Conservation (phyloP, 768 basidiomycete genomes). For the Lyophyllum atratum region DNA sequence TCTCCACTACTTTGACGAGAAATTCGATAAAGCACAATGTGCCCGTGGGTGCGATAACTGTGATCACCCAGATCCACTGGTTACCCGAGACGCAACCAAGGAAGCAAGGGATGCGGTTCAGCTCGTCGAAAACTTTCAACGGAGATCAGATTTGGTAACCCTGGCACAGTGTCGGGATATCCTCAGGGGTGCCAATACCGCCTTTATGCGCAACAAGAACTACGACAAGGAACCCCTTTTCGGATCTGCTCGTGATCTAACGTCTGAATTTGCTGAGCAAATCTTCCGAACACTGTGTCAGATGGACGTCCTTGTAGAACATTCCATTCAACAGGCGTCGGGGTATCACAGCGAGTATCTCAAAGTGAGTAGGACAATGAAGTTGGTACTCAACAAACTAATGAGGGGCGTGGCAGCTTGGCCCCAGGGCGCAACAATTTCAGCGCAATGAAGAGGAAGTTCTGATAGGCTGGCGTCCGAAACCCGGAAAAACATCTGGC, state of each 20-base stretch:
- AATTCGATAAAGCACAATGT: conserved; percentile 70
- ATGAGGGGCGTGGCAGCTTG: conserved; percentile 29
- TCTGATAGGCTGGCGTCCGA: conserved; percentile 34
- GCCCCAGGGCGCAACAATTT: conserved; percentile 30
- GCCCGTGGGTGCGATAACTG: conserved; percentile 85
- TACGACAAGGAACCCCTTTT: conserved; percentile 49
- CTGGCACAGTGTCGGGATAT: conserved; percentile 58
- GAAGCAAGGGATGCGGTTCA: conserved; percentile 56
- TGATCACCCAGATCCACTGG: conserved; percentile 43
- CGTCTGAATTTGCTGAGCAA: conserved; percentile 60
- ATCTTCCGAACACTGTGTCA: conserved; percentile 59
- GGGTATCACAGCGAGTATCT: conserved; percentile 57
- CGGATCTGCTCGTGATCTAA: conserved; percentile 54
- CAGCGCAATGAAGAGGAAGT: conserved; percentile 24
- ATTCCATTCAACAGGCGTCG: conserved; percentile 42
- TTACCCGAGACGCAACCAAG: conserved; percentile 60
- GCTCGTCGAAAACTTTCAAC: conserved; percentile 52
- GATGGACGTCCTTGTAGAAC: conserved; percentile 48
- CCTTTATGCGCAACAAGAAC: conserved; percentile 46
- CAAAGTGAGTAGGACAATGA: conserved; percentile 35
- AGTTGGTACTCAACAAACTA: background rate
- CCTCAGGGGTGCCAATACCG: conserved; percentile 63
- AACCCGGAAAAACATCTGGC: conserved; percentile 24
- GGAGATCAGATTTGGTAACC: conserved; percentile 56
- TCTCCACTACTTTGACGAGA: conserved; percentile 87